A percentile compares a stretch with the other conserved stretches of the same genome.
Evolutionary conservation across 2,329 filamentous ascomycete species (phyloP).

Genomic region (Arthroderma sp.): DNA sequence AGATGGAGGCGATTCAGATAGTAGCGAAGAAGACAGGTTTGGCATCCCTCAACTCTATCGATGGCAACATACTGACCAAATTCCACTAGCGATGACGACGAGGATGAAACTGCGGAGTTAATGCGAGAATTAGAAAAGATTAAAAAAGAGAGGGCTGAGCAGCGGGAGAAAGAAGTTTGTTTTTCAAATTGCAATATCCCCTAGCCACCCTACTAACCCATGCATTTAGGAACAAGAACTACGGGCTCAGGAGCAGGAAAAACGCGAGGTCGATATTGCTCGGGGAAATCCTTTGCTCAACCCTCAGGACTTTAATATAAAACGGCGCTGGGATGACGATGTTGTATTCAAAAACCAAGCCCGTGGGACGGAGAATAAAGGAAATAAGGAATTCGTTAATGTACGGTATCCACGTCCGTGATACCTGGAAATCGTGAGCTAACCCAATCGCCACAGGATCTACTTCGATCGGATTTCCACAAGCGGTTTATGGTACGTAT

Average conservation of each 20-base stretch:
- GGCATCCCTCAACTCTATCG: constrained; percentile 17
- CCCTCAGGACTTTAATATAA: constrained; percentile 74
- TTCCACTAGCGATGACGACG: constrained; percentile 49
- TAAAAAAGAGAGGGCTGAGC: constrained; percentile 69
- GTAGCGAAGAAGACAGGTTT: constrained; percentile 48
- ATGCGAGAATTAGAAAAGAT: constrained; percentile 92
- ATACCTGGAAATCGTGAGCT: constrained; percentile 9
- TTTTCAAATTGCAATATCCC: background rate
- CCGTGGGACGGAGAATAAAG: constrained; percentile 80
- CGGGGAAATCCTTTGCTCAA: constrained; percentile 87
- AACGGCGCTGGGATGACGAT: constrained; percentile 85
- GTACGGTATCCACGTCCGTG: constrained; percentile 32
- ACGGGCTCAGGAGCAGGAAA: constrained; percentile 67
- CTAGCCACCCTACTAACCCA: background rate
- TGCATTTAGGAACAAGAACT: constrained; percentile 56
- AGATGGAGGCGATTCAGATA: constrained; percentile 47
- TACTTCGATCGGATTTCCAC: constrained; percentile 58
- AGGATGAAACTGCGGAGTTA: constrained; percentile 76
- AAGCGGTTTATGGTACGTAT: constrained; percentile 69
- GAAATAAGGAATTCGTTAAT: constrained; percentile 94
- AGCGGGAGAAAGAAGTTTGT: constrained; percentile 57
- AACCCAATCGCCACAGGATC: constrained; percentile 9
- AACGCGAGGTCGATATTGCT: constrained; percentile 77
- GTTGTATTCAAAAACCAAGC: constrained; percentile 99
- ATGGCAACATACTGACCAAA: background rate